Base-by-base conservation (phyloP, 768 basidiomycete species). In the Xerocomus brunneocitrinus region DNA sequence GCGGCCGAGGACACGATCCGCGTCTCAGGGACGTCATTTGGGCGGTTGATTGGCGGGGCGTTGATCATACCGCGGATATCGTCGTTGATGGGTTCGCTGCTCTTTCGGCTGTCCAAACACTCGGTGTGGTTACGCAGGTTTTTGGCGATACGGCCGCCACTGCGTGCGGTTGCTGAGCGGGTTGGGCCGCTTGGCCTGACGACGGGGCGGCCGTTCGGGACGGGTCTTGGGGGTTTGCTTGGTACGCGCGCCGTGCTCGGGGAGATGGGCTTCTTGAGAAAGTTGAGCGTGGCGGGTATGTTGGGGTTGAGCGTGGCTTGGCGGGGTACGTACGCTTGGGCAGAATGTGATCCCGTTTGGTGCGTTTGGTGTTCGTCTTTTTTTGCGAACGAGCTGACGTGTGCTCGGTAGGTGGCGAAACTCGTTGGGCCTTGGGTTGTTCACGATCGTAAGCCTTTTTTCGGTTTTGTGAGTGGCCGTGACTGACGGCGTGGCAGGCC, bases 331-430 rank as follows among this genome's bases (percentile, higher is more conserved):
- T 74, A 76, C 47, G 75, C 76, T n/a, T 86, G 85, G 81, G 74
- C 78, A 4, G 80, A 81, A 58, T 76, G 77, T 41, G 88, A 89
- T 66, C 88, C 88, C 13, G 83, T 89, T 14, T 90, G 88, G 87
- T 84, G 52, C 47, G 64, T 34, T 14, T 42, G 6, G 47, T 30
- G 27, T 30, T 22, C 4, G 6, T 42, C 43, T 38, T 31, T n/a
- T 41, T 9, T 10, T 25, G 8, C 2, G 3, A 14, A 7, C 0
- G 14, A 22, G 22, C 50, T 58, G 32, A 62, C 32, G 12, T 8
- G 9, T 12, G 40, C n/a, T 16, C 9, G 10, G 8, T 12, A 77
- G 76, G 75, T 80, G 86, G 86, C 74, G 87, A 47, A 89, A 89
- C 62, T 71, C 80, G 7, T 61, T 89, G 42, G 87, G 87, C 0